Conservation (phyloP, 2,329 filamentous ascomycete genomes). For the Drechslerella stenobrocha region DNA sequence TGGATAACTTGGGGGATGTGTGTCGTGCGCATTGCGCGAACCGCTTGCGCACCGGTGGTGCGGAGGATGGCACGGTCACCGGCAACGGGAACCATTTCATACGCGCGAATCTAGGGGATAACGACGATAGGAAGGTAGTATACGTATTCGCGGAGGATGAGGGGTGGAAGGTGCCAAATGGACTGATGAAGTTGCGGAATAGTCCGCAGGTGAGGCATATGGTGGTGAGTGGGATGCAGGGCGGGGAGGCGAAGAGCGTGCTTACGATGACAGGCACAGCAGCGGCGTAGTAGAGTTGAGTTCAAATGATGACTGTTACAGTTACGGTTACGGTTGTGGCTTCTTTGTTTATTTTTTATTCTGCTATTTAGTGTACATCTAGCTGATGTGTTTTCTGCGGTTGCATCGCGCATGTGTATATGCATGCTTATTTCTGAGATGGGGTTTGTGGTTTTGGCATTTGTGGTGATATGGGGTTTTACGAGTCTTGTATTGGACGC, state of each 20-base stretch:
- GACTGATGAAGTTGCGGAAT: conserved; percentile 64
- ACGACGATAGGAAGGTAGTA: conserved; percentile 68
- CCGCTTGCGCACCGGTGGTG: conserved; percentile 60
- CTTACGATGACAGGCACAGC: conserved; percentile 54
- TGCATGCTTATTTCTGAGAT: not conserved
- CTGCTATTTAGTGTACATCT: conserved; percentile 4
- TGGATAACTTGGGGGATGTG: conserved; percentile 50
- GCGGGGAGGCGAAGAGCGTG: conserved; percentile 61
- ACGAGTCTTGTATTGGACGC: no score
- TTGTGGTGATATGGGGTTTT: not conserved
- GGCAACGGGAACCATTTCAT: conserved; percentile 62
- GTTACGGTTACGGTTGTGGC: not conserved
- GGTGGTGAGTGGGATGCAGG: conserved; percentile 63
- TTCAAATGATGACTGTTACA: no score
- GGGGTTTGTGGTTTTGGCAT: not conserved
- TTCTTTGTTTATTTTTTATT: conserved; percentile 4
- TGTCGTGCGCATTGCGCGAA: conserved; percentile 55
- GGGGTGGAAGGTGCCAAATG: conserved; percentile 69
- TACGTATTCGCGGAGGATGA: conserved; percentile 69
- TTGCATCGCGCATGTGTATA: no score
- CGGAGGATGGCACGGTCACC: conserved; percentile 38
- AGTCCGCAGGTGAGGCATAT: conserved; percentile 66
- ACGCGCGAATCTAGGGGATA: conserved; percentile 67
- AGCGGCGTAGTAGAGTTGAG: conserved; percentile 32
- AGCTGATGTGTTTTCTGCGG: no score